These are phyloP conservation scores for Gaultheria prostrata DNA, from an alignment of 148 eudicot genomes.

Conservation along the genomic window DNA sequence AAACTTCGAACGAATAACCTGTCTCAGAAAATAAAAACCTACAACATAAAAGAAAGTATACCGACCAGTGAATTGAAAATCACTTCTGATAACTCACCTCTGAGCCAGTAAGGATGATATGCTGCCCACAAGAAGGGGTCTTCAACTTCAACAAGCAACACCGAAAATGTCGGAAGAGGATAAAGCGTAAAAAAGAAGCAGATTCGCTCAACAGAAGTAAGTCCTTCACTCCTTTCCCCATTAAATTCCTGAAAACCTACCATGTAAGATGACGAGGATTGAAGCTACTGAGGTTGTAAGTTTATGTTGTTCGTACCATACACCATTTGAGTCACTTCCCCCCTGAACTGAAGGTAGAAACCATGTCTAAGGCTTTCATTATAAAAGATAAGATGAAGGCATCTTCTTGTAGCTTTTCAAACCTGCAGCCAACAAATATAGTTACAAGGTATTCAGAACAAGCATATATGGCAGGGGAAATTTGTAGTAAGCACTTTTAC, in stretches of 20 bases:
- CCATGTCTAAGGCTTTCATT: slow-evolving; percentile 49
- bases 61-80: not conserved
- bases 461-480: not conserved
- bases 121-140: not conserved
- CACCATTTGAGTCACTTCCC: slow-evolving; percentile 9
- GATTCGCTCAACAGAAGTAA: not conserved
- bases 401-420: slow-evolving; percentile 57
- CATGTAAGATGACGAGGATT: not conserved
- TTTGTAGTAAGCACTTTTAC: not conserved
- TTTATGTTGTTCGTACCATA: not conserved
- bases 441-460: not conserved
- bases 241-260: not conserved
- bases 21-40: not conserved
- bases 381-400: slow-evolving; percentile 48
- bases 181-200: not conserved
- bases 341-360: slow-evolving; percentile 19
- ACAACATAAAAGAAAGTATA: not conserved
- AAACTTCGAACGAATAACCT: not conserved
- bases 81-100: not conserved
- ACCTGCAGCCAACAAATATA: slow-evolving; percentile 30
- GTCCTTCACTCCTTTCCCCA: not conserved
- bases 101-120: not conserved
- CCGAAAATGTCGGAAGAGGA: not conserved
- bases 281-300: slow-evolving; percentile 1
- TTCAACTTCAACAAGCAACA: not conserved